phyloP scores from a whole-genome alignment of 2,329 filamentous ascomycete species.

The Acephala macrosclerotiorum region DNA sequence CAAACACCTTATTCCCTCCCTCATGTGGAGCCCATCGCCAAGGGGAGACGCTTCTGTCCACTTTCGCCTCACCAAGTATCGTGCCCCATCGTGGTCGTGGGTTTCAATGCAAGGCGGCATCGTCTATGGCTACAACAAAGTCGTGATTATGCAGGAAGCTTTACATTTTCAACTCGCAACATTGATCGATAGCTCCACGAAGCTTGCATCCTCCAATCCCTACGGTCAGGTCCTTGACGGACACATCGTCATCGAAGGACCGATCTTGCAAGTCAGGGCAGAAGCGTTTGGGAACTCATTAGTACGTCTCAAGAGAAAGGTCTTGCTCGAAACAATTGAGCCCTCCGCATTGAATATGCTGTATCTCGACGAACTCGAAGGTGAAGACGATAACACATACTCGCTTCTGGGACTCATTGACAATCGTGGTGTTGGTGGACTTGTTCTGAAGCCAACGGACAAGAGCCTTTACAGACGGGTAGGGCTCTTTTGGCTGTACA shows the following conservation, averaged over 20 bases:
- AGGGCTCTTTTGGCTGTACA: not conserved
- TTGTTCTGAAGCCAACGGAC: not conserved
- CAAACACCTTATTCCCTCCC: not conserved
- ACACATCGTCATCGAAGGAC: not conserved
- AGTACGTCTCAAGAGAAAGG: not conserved
- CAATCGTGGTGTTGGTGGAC: not conserved
- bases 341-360: not conserved
- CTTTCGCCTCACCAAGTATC: not conserved
- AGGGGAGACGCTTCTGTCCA: not conserved
- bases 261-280: not conserved
- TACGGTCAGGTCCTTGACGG: not conserved
- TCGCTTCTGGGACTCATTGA: not conserved
- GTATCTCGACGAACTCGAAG: not conserved
- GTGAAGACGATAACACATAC: not conserved
- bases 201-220: not conserved
- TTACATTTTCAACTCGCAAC: not conserved
- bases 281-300: slow-evolving; percentile 1
- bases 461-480: not conserved
- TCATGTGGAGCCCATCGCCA: slow-evolving; percentile 5
- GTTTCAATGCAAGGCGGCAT: slow-evolving; percentile 24
- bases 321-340: not conserved
- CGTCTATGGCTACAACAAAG: not conserved
- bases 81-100: slow-evolving; percentile 20
- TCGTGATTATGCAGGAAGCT: not conserved
- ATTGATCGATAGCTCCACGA: not conserved